A percentile compares a stretch with the other conserved stretches of the same genome.
Evolutionary conservation across 805 yeast species (phyloP).

Genomic region (Candida ipomoeae): DNA sequence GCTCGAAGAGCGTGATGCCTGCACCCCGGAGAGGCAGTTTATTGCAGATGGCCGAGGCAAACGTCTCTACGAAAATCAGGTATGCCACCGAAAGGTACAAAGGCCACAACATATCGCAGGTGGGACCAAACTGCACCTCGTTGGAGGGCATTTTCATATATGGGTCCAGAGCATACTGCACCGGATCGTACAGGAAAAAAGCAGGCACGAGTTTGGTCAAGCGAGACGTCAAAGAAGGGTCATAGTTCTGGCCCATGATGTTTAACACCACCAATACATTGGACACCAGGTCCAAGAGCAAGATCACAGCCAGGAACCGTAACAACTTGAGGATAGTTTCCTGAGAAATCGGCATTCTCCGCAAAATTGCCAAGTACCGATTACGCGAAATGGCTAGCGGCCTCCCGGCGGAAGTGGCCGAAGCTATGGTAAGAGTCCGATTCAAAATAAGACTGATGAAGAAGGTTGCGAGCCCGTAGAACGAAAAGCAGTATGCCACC

Average conservation of each 20-base stretch:
- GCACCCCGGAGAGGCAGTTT: slow-evolving; percentile 55
- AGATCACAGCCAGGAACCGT: slow-evolving; percentile 24
- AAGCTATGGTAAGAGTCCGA: slow-evolving; percentile 36
- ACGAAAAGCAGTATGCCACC: slow-evolving; percentile 32
- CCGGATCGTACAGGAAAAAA: slow-evolving; percentile 9
- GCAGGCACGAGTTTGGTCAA: slow-evolving; percentile 10
- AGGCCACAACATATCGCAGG: slow-evolving; percentile 53
- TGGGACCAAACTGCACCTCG: slow-evolving; percentile 43
- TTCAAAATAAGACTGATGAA: slow-evolving; percentile 37
- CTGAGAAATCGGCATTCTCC: slow-evolving; percentile 15
- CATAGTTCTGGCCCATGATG: slow-evolving; percentile 14
- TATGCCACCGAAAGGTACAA: slow-evolving; percentile 54
- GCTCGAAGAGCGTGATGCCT: slow-evolving; percentile 71
- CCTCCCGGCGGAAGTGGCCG: slow-evolving; percentile 26
- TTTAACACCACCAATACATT: slow-evolving; percentile 32
- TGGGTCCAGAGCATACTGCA: slow-evolving; percentile 14
- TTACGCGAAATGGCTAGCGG: slow-evolving; percentile 4
- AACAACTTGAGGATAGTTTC: slow-evolving; percentile 17
- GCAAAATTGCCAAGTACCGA: slow-evolving; percentile 19
- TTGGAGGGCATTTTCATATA: slow-evolving; percentile 28
- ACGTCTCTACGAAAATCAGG: slow-evolving; percentile 63
- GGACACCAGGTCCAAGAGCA: slow-evolving; percentile 23
- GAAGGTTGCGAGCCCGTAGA: slow-evolving; percentile 36
- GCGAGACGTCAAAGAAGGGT: slow-evolving; percentile 7
- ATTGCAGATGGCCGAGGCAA: slow-evolving; percentile 55